phyloP scores from a whole-genome alignment of 2,329 filamentous ascomycete species.

The Fusarium pseudonygamai region DNA sequence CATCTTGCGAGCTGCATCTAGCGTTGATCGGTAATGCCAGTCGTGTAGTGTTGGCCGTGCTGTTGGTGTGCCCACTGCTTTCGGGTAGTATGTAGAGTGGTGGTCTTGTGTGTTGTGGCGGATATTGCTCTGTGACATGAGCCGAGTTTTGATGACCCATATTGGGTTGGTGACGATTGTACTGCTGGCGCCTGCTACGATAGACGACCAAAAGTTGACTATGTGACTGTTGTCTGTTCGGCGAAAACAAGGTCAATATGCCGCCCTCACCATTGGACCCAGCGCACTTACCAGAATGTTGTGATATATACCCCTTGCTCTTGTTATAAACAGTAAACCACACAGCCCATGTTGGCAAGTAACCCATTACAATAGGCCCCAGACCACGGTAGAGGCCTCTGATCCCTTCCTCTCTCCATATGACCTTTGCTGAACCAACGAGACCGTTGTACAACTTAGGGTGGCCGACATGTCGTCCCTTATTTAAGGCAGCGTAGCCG shows the following conservation, averaged over 20 bases:
- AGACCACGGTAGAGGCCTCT: constrained; percentile 92
- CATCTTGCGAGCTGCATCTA: constrained; percentile 96
- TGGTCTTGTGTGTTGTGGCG: constrained; percentile 52
- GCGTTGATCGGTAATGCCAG: constrained; percentile 92
- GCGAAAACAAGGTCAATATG: constrained; percentile 23
- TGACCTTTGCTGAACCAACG: constrained; percentile 83
- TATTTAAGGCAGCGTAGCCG: constrained; percentile 70
- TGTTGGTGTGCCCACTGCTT: constrained; percentile 63
- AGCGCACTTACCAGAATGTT: constrained; percentile 66
- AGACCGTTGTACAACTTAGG: constrained; percentile 82
- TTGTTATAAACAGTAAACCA: constrained; percentile 97
- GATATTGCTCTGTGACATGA: constrained; percentile 88
- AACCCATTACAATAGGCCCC: constrained; percentile 93
- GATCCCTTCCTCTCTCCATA: constrained; percentile 88
- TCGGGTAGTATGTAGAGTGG: constrained; percentile 54
- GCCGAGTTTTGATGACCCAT: constrained; percentile 98
- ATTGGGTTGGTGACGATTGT: constrained; percentile 97
- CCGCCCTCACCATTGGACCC: neutral
- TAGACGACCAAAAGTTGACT: constrained; percentile 87
- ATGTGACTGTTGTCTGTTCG: constrained; percentile 75
- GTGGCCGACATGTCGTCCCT: constrained; percentile 59
- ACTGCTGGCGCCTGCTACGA: constrained; percentile 90
- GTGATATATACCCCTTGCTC: constrained; percentile 78
- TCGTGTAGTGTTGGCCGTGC: constrained; percentile 67
- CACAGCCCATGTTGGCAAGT: constrained; percentile 97